Percentiles rank a stretch among this genome's conserved stretches.
These are phyloP conservation scores for Penicillium sp. DNA, from an alignment of 2,329 filamentous ascomycete species.

Conservation along the genomic window DNA sequence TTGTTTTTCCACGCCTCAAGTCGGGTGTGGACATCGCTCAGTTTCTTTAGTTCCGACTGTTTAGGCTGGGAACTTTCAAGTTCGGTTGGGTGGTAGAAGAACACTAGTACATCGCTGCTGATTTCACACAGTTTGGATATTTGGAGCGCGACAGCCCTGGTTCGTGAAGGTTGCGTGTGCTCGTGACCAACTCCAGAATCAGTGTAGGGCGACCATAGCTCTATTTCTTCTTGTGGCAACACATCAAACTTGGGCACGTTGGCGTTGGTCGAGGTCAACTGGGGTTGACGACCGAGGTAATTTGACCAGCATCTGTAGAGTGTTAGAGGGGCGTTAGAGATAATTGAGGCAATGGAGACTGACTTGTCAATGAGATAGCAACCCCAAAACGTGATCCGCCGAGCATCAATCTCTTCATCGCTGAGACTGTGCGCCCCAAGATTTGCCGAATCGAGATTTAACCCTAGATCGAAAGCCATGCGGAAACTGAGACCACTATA, in stretches of 20 bases:
- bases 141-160: slow-evolving; percentile 76
- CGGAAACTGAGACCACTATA: slow-evolving; percentile 98
- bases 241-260: slow-evolving; percentile 88
- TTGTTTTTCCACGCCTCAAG: slow-evolving; percentile 86
- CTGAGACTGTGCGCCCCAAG: slow-evolving; percentile 63
- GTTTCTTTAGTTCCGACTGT: slow-evolving; percentile 80
- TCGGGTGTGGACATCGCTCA: slow-evolving; percentile 85
- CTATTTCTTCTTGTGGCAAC: slow-evolving; percentile 81
- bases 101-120: slow-evolving; percentile 80
- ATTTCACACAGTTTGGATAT: slow-evolving; percentile 86
- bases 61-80: slow-evolving; percentile 66
- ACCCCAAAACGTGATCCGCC: slow-evolving; percentile 93
- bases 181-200: slow-evolving; percentile 74
- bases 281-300: slow-evolving; percentile 86
- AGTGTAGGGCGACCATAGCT: slow-evolving; percentile 83
- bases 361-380: slow-evolving; percentile 96
- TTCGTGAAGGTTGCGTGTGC: slow-evolving; percentile 75
- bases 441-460: slow-evolving; percentile 77
- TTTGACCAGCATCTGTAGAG: slow-evolving; percentile 79
- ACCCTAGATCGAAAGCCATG: slow-evolving; percentile 90
- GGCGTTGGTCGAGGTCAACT: slow-evolving; percentile 74
- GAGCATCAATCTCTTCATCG: slow-evolving; percentile 82
- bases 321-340: slow-evolving; percentile 14
- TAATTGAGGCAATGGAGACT: slow-evolving; percentile 19
- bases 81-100: slow-evolving; percentile 81